Base-by-base conservation (phyloP, 2,329 filamentous ascomycete species). In the Epichloe sp. region DNA sequence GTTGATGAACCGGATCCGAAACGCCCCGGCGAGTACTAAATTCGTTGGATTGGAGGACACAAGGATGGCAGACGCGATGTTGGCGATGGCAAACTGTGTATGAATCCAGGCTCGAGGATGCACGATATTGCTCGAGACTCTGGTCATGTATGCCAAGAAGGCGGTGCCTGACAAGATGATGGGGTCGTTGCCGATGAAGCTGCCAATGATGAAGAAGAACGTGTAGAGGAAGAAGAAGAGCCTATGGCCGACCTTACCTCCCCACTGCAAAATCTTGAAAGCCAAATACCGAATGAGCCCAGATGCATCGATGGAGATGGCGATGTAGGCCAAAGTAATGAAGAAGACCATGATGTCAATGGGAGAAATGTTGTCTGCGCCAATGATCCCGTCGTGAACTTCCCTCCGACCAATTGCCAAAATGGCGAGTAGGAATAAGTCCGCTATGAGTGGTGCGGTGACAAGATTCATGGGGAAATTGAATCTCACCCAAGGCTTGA, bases 1-100 rank as follows among this genome's bases (percentile, higher is more conserved):
- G 41, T 78, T 72, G 60, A 88, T 78, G 63, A 88, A 88, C 48
- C 76, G 83, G 68, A 88, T 82, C 3, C 77, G 60, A 59, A 88
- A 88, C 2, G 85, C 85, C 4, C 84, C 83, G 0, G 84, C 83
- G 0, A 88, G 73, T 0, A 88, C 84, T 7, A 88, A 74, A 51
- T 88, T 88, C 2, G 85, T 88, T 0, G 85, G 85, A 53, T 88
- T 88, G 0, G 84, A 88, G 0, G 85, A 88, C 10, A 89, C 85
- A 12, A 89, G 70, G 23, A 88, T 85, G 0, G 85, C 83, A 0
- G 85, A 88, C 2, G 80, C 80, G 46, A 88, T 84, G 54, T 88
- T 88, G 48, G 83, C 83, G 1, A 86, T 65, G 15, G 84, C 77
- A 52, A 88, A 88, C 53, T 88, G 85, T 2, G 77, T 78, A 57